Conservation (phyloP, 495 filamentous ascomycete species). For the Aspergillus bertholletiae region DNA sequence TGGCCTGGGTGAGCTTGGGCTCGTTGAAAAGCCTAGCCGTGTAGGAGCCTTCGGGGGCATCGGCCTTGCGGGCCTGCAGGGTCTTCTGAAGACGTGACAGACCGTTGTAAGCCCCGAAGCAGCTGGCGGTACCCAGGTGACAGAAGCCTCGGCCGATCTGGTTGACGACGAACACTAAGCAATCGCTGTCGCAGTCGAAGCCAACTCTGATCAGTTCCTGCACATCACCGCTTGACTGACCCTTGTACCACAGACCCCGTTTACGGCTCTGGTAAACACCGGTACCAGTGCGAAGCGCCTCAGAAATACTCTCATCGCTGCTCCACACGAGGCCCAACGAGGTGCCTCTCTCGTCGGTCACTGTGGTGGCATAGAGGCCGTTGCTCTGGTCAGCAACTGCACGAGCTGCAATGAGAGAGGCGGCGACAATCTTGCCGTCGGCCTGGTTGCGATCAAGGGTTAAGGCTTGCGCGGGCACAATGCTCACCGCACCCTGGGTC, state of each 20-base stretch:
- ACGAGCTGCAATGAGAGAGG: conserved; percentile 62
- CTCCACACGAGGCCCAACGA: conserved; percentile 92
- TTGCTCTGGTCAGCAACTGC: conserved; percentile 81
- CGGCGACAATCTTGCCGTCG: conserved; percentile 58
- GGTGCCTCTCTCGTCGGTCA: conserved; percentile 81
- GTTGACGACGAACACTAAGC: conserved; percentile 80
- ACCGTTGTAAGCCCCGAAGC: conserved; percentile 82
- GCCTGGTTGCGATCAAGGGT: conserved; percentile 59
- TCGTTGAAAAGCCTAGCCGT: conserved; percentile 91
- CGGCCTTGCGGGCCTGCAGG: conserved; percentile 69
- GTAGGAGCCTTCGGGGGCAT: conserved; percentile 86
- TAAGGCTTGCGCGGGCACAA: conserved; percentile 67
- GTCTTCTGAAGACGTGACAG: conserved; percentile 83
- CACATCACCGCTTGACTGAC: conserved; percentile 86
- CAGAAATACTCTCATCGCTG: conserved; percentile 81
- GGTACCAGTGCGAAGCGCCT: conserved; percentile 79
- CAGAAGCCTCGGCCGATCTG: conserved; percentile 93
- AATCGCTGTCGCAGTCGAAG: conserved; percentile 90
- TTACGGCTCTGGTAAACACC: conserved; percentile 96
- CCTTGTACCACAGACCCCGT: conserved; percentile 95
- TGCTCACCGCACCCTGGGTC: conserved; percentile 64
- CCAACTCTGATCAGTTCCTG: conserved; percentile 84
- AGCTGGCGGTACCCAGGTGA: conserved; percentile 85
- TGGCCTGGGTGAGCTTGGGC: conserved; percentile 80
- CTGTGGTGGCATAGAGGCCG: conserved; percentile 79